Evolutionary conservation across 1,284 basidiomycete genomes (phyloP).

Genomic region (Ustilago sp.): DNA sequence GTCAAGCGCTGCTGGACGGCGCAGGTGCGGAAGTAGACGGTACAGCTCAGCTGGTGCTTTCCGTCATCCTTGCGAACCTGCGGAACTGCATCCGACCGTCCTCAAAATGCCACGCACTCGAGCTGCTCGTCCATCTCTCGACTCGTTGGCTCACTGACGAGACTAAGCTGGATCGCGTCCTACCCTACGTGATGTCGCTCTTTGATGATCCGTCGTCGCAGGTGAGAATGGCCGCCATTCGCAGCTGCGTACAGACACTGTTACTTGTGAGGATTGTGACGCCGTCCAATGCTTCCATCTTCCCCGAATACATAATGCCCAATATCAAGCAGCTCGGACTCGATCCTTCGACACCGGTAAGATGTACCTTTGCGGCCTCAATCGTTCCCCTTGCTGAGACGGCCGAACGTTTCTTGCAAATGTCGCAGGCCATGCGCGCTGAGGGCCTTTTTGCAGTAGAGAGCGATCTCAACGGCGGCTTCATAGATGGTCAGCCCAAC

Average conservation of each 20-base stretch:
- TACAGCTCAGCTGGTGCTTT: conserved; percentile 82
- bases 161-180: conserved; percentile 90
- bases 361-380: conserved; percentile 87
- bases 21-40: conserved; percentile 74
- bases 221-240: conserved; percentile 78
- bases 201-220: conserved; percentile 84
- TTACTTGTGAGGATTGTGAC: conserved; percentile 86
- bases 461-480: conserved; percentile 77
- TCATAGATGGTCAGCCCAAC: conserved; percentile 49
- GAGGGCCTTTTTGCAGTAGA: conserved; percentile 81
- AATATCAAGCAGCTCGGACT: conserved; percentile 84
- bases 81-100: conserved; percentile 88
- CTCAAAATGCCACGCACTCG: conserved; percentile 85
- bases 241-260: conserved; percentile 86
- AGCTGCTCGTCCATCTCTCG: conserved; percentile 85
- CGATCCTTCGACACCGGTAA: conserved; percentile 87
- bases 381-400: conserved; percentile 86
- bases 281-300: conserved; percentile 84
- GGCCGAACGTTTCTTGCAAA: conserved; percentile 85
- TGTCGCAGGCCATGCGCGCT: conserved; percentile 88
- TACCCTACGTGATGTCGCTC: conserved; percentile 90
- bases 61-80: conserved; percentile 88
- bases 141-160: conserved; percentile 86
- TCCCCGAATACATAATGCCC: conserved; percentile 94
- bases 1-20: conserved; percentile 21